phyloP scores from a whole-genome alignment of 1,284 basidiomycete species.

The Tilletiaria anomala region DNA sequence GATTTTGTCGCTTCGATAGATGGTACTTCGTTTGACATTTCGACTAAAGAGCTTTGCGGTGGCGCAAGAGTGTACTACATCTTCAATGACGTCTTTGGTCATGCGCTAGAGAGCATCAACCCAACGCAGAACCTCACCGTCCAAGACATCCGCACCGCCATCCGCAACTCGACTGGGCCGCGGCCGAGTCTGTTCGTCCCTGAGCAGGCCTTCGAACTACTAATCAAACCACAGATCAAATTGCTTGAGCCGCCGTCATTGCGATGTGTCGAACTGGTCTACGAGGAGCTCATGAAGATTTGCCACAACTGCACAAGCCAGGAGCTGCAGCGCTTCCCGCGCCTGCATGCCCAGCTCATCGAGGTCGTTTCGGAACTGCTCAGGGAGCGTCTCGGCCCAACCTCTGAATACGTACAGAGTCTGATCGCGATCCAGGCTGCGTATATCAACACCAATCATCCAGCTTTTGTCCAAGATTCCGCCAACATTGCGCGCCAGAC shows the following conservation, averaged over 20 bases:
- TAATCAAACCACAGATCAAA: conserved; percentile 98
- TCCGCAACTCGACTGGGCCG: conserved; percentile 94
- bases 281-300: conserved; percentile 98
- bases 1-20: conserved; percentile 97
- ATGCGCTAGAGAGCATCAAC: conserved; percentile 77
- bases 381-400: conserved; percentile 85
- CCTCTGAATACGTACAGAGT: conserved; percentile 87
- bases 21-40: conserved; percentile 90
- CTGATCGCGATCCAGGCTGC: conserved; percentile 94
- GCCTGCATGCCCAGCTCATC: conserved; percentile 79
- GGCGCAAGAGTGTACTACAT: conserved; percentile 98
- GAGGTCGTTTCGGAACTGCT: conserved; percentile 95
- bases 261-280: conserved; percentile 92
- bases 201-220: conserved; percentile 87
- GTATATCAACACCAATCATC: conserved; percentile 98
- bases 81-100: conserved; percentile 96
- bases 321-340: conserved; percentile 95
- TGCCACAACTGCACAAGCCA: conserved; percentile 94
- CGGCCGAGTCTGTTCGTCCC: conserved; percentile 91
- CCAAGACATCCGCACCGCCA: conserved; percentile 93
- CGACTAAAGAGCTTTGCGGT: conserved; percentile 94
- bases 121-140: conserved; percentile 79
- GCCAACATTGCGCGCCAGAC: conserved; percentile 36
- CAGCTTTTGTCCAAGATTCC: conserved; percentile 56
- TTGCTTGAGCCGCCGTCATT: conserved; percentile 81